phyloP scores from a whole-genome alignment of 495 filamentous ascomycete species.

The Clavariopsis aquatica region DNA sequence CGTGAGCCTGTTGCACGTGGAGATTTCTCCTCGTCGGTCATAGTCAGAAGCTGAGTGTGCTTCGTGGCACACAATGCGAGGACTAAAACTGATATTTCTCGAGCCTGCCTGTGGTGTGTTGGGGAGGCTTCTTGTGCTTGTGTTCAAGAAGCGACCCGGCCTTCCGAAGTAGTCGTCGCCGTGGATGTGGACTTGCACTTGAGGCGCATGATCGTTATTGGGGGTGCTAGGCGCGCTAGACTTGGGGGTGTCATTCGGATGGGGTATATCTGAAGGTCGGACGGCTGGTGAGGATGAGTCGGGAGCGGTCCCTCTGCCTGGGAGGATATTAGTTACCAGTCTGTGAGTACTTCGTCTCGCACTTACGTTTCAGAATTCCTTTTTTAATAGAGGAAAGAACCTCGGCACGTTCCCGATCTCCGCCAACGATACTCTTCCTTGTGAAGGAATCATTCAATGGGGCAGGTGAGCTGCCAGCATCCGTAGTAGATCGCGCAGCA shows the following conservation, averaged over 20 bases:
- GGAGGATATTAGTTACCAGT: conserved; percentile 28
- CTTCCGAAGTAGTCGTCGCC: conserved; percentile 73
- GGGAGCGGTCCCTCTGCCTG: conserved; percentile 61
- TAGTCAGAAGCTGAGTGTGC: conserved; percentile 96
- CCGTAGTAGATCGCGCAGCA: conserved; percentile 49
- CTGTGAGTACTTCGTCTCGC: background rate
- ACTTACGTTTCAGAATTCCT: conserved; percentile 92
- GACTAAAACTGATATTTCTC: conserved; percentile 86
- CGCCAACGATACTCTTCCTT: conserved; percentile 85
- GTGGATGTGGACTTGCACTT: conserved; percentile 42
- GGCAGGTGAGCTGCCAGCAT: conserved; percentile 53
- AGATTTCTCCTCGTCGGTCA: conserved; percentile 92
- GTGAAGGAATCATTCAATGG: conserved; percentile 52
- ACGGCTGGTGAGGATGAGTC: conserved; percentile 68
- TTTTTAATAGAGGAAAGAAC: conserved; percentile 86
- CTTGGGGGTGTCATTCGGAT: conserved; percentile 71
- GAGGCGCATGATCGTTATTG: conserved; percentile 60
- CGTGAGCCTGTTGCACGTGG: conserved; percentile 96
- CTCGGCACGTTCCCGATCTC: conserved; percentile 87
- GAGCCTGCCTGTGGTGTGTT: conserved; percentile 73
- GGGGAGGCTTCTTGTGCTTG: conserved; percentile 76
- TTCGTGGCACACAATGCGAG: conserved; percentile 90
- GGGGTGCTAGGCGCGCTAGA: conserved; percentile 85
- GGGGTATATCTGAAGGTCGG: conserved; percentile 61
- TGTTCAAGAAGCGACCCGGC: conserved; percentile 61